A percentile compares a stretch with the other conserved stretches of the same genome.
These are phyloP conservation scores for Hericium alpestre DNA, from an alignment of 768 basidiomycete genomes.

Conservation along the genomic window DNA sequence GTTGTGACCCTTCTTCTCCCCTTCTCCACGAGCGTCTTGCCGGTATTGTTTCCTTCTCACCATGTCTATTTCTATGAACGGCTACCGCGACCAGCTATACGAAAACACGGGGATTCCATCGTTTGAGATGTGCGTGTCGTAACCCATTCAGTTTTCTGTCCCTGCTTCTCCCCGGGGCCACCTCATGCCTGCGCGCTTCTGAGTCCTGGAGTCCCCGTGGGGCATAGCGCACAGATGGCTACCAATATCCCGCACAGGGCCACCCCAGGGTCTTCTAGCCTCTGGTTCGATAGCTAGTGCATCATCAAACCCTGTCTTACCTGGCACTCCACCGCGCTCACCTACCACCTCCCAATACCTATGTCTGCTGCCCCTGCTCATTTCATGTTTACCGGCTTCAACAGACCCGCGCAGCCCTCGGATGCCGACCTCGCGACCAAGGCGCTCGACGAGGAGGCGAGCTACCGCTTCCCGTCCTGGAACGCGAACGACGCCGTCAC, in stretches of 20 bases:
- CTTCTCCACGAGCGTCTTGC: not conserved
- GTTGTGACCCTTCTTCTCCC: not conserved
- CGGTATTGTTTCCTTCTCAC: not conserved
- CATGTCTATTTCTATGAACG: constrained; percentile 7
- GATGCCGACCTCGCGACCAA: constrained; percentile 68
- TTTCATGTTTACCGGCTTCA: constrained; percentile 54
- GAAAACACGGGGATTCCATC: constrained; percentile 12
- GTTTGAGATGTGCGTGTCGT: constrained; percentile 12
- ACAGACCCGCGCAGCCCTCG: constrained; percentile 46
- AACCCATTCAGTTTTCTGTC: not conserved
- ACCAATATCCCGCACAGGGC: too few species aligned
- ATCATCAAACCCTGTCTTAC: not conserved
- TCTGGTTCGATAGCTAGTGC: not conserved
- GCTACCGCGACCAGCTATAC: constrained; percentile 5
- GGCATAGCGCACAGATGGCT: not conserved
- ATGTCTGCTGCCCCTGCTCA: not conserved
- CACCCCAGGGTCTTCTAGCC: not conserved
- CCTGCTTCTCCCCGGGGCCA: not conserved
- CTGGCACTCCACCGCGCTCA: not conserved
- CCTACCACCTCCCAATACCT: not conserved
- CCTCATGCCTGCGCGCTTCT: not conserved
- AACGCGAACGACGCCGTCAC: constrained; percentile 72
- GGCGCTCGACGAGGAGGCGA: constrained; percentile 58
- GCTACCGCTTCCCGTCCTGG: constrained; percentile 64
- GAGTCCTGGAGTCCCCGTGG: not conserved